Conservation (phyloP, 1,284 basidiomycete species). For the Microbotryum scabiosae region DNA sequence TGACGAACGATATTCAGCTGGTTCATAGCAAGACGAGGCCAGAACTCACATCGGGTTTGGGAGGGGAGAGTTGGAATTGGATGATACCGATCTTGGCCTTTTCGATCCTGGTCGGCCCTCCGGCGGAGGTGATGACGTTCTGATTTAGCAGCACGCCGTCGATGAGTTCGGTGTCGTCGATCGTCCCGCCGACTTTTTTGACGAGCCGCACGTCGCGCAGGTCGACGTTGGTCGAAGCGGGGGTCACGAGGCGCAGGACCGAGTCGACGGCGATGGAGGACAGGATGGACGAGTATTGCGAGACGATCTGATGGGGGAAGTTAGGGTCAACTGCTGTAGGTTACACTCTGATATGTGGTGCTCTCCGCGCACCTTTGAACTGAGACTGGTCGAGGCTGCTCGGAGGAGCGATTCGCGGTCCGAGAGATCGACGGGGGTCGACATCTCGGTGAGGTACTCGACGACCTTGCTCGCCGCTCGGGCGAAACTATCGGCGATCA, state of each 20-base stretch:
- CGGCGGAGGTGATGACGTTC: constrained; percentile 79
- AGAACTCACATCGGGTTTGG: constrained; percentile 79
- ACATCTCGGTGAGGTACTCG: constrained; percentile 87
- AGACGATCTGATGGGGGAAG: constrained; percentile 75
- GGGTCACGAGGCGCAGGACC: constrained; percentile 77
- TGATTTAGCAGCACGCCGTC: constrained; percentile 88
- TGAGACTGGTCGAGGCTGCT: constrained; percentile 89
- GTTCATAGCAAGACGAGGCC: not conserved
- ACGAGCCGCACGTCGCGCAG: constrained; percentile 92
- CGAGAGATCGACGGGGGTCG: constrained; percentile 81
- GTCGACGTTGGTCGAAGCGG: constrained; percentile 73
- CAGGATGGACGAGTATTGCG: constrained; percentile 94
- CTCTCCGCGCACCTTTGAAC: constrained; percentile 58
- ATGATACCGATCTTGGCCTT: constrained; percentile 98
- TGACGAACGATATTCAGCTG: not conserved
- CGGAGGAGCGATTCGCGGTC: constrained; percentile 80
- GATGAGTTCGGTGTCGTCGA: constrained; percentile 95
- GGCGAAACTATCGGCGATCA: constrained; percentile 93
- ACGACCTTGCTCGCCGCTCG: constrained; percentile 87
- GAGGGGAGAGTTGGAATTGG: constrained; percentile 95
- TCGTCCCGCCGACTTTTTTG: constrained; percentile 98
- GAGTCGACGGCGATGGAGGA: constrained; percentile 95
- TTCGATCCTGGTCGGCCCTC: constrained; percentile 90
- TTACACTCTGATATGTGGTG: too few relatives aligned
- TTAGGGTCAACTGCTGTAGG: too few relatives aligned